Percentiles rank a stretch among this genome's conserved stretches.
Evolutionary conservation across 306 rosid species (phyloP).

Genomic region (Fragaria vesca): DNA sequence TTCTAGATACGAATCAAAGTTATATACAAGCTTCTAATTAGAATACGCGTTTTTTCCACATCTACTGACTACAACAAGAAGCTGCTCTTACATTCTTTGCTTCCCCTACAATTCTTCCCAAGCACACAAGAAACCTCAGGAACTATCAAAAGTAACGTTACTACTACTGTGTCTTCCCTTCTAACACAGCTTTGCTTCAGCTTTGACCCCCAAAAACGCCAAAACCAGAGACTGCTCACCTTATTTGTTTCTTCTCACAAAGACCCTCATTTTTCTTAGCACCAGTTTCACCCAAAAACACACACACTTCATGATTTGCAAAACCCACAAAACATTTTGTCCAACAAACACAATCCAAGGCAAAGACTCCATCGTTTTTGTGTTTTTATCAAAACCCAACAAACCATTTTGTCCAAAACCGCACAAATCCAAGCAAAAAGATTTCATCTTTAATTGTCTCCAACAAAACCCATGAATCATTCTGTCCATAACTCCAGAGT

Average conservation of each 20-base stretch:
- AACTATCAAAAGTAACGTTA: background rate
- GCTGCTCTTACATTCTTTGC: background rate
- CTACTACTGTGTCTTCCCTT: background rate
- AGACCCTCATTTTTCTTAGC: too few species aligned
- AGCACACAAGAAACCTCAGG: background rate
- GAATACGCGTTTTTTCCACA: background rate
- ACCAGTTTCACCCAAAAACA: background rate
- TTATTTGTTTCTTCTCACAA: background rate
- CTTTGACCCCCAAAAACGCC: slow-evolving; percentile 7
- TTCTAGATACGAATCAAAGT: background rate
- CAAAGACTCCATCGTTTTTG: background rate
- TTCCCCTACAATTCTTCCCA: background rate
- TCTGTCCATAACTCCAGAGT: background rate
- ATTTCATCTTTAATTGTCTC: background rate
- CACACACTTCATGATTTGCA: background rate
- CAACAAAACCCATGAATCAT: background rate
- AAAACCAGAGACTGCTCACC: background rate
- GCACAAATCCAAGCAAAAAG: background rate
- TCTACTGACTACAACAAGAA: background rate
- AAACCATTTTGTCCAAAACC: background rate
- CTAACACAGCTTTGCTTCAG: background rate
- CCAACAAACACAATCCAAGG: background rate
- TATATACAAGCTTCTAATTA: background rate
- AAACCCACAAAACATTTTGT: background rate
- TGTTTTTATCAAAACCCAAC: background rate